These are phyloP conservation scores for Fonsecaea pedrosoi DNA, from an alignment of 2,329 filamentous ascomycete species.

Conservation along the genomic window DNA sequence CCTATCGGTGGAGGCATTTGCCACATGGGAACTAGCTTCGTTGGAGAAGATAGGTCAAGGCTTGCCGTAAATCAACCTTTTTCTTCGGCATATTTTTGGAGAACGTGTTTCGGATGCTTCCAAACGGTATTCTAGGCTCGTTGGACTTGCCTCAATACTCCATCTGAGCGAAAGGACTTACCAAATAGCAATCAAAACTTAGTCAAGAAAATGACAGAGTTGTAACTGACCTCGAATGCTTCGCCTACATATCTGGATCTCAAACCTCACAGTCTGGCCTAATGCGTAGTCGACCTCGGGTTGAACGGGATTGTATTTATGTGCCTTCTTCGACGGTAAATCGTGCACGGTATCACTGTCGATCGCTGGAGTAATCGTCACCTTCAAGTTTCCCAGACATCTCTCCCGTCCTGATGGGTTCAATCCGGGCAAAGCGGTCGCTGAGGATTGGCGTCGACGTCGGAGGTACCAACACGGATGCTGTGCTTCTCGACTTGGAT, in stretches of 20 bases:
- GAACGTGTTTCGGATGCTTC: neutral
- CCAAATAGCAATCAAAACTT: neutral
- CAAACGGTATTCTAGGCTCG: neutral
- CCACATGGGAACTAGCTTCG: neutral
- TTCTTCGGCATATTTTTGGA: neutral
- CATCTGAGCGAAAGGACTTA: neutral
- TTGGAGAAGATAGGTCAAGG: constrained; percentile 1
- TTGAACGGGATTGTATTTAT: neutral
- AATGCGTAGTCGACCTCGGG: neutral
- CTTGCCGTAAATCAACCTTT: neutral
- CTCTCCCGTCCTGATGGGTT: constrained; percentile 8
- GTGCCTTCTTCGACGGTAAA: neutral
- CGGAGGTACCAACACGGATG: constrained; percentile 42
- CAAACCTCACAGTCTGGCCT: neutral
- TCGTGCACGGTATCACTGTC: constrained; percentile 1
- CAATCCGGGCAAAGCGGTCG: constrained; percentile 14
- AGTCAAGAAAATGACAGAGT: neutral
- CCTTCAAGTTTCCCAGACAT: neutral
- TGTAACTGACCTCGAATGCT: neutral
- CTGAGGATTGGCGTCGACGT: constrained; percentile 38
- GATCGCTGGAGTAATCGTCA: neutral
- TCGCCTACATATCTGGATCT: constrained; percentile 1
- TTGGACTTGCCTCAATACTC: neutral
- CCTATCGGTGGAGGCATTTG: constrained; percentile 12
- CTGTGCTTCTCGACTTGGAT: constrained; percentile 30